Conservation (phyloP, 2,329 filamentous ascomycete species). For the Huntiella savannae region DNA sequence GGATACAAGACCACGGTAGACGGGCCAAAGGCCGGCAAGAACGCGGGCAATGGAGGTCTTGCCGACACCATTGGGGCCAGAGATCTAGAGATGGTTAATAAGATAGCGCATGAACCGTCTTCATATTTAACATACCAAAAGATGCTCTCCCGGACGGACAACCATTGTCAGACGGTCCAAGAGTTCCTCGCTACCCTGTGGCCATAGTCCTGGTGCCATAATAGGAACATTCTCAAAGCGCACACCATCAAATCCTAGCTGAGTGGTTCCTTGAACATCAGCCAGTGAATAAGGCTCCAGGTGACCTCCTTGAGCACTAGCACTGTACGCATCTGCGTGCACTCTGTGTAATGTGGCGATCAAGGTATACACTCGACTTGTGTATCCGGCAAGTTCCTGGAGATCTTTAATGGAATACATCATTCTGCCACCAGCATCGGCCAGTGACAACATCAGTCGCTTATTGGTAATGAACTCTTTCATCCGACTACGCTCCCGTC, state of each 20-base stretch:
- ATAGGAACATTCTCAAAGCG: constrained; percentile 84
- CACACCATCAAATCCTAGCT: constrained; percentile 88
- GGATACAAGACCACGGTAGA: constrained; percentile 81
- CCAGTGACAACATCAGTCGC: constrained; percentile 88
- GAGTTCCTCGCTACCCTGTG: constrained; percentile 78
- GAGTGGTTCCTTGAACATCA: constrained; percentile 82
- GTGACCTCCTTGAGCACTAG: constrained; percentile 42
- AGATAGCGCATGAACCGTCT: no score
- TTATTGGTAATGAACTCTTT: constrained; percentile 99
- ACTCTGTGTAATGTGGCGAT: constrained; percentile 89
- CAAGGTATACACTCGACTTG: constrained; percentile 83
- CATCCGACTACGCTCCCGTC: constrained; percentile 71
- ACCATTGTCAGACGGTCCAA: constrained; percentile 78
- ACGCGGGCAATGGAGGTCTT: constrained; percentile 79
- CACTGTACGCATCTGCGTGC: constrained; percentile 73
- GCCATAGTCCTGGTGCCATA: constrained; percentile 74
- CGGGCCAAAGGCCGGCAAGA: constrained; percentile 84
- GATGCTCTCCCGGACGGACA: constrained; percentile 75
- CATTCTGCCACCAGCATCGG: constrained; percentile 90
- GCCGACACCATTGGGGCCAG: constrained; percentile 83
- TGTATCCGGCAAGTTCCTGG: constrained; percentile 87
- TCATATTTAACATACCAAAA: constrained; percentile 36
- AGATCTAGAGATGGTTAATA: constrained; percentile 35
- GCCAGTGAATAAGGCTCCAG: constrained; percentile 75
- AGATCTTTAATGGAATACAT: constrained; percentile 99